Conservation (phyloP, 306 rosid species). For the Dalbergia cultrata region DNA sequence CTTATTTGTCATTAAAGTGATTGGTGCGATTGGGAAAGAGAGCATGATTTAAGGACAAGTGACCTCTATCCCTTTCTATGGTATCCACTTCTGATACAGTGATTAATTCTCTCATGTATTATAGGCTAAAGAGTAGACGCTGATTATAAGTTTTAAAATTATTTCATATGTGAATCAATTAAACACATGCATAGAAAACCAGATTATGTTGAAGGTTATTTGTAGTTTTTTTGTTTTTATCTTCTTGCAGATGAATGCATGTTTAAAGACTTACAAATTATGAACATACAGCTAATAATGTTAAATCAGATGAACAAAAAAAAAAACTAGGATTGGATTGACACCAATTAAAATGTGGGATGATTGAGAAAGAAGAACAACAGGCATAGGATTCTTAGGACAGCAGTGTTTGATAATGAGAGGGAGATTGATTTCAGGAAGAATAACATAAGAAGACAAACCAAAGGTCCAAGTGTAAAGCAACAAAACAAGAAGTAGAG, state of each 20-base stretch:
- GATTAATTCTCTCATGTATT: no score
- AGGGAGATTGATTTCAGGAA: constrained; percentile 32
- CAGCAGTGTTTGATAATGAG: constrained; percentile 42
- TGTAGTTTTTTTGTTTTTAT: background rate
- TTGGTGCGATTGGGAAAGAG: no score
- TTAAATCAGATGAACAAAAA: constrained; percentile 31
- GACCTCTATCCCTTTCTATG: no score
- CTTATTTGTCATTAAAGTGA: background rate
- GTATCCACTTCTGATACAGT: no score
- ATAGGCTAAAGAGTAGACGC: no score
- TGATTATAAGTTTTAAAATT: no score
- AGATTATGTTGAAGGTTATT: background rate
- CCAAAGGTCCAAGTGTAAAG: constrained; percentile 52
- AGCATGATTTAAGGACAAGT: no score
- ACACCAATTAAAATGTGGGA: constrained; percentile 33
- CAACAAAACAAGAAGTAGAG: constrained; percentile 25
- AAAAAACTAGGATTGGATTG: constrained; percentile 42
- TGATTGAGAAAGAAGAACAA: constrained; percentile 35
- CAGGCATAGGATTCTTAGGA: constrained; percentile 50
- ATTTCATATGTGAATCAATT: background rate
- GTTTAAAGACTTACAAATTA: constrained; percentile 15
- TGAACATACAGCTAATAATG: constrained; percentile 27
- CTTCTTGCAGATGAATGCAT: constrained; percentile 28
- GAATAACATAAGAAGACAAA: constrained; percentile 49
- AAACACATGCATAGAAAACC: constrained; percentile 15